Evolutionary conservation across 2,329 filamentous ascomycete genomes (phyloP).

Genomic region (Trichoderma atrobrunneum): DNA sequence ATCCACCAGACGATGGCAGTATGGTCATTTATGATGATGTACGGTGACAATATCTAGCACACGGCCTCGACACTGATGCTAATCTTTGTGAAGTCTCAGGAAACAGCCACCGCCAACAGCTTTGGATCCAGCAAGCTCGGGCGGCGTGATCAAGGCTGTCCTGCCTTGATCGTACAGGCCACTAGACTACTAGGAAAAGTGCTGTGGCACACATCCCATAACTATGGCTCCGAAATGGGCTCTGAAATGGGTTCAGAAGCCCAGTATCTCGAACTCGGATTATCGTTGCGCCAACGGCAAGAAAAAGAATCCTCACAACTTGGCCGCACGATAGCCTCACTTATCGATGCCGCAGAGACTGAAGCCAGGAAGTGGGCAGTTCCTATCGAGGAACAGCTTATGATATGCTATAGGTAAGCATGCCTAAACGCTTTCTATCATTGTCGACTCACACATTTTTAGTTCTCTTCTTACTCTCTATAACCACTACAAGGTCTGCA

Average conservation of each 20-base stretch:
- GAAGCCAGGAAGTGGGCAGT: not conserved
- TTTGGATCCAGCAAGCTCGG: not conserved
- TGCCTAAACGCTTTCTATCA: fast-evolving
- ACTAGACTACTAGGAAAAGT: not conserved
- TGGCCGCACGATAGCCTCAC: not conserved
- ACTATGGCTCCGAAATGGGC: not conserved
- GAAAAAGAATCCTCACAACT: not conserved
- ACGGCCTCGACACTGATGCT: not conserved
- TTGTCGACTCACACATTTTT: not conserved
- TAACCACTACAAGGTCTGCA: not conserved
- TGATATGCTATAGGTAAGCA: not conserved
- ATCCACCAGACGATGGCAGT: not conserved
- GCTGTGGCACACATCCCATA: not conserved
- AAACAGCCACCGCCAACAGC: not conserved
- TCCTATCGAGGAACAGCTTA: not conserved
- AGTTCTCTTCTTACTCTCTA: not conserved
- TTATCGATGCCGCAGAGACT: not conserved
- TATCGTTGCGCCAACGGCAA: not conserved
- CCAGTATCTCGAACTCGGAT: not conserved
- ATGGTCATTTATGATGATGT: not conserved
- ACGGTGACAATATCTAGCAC: not conserved
- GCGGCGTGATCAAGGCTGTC: not conserved
- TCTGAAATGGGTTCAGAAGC: not conserved
- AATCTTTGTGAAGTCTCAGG: not conserved
- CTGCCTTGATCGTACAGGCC: not conserved